Conservation (phyloP, 495 filamentous ascomycete species). For the Rusavskia elegans region DNA sequence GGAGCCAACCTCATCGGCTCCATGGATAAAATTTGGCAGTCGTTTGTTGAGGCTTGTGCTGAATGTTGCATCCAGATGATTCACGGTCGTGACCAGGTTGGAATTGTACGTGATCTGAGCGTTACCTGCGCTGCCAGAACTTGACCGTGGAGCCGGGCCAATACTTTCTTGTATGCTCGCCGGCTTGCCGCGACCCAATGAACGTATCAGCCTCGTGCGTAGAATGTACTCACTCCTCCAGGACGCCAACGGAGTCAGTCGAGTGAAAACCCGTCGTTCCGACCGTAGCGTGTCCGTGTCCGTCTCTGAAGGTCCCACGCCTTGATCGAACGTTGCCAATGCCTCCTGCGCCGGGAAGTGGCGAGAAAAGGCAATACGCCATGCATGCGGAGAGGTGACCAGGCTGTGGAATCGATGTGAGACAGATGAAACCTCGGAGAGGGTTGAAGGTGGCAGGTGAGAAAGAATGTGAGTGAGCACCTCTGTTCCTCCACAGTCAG, state of each 20-base stretch:
- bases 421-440: constrained; percentile 62
- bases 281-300: constrained; percentile 35
- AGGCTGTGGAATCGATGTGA: constrained; percentile 70
- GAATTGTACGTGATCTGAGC: constrained; percentile 67
- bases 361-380: constrained; percentile 76
- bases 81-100: constrained; percentile 56
- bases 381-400: constrained; percentile 78
- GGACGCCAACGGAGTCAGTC: constrained; percentile 62
- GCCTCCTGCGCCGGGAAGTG: constrained; percentile 65
- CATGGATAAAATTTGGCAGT: constrained; percentile 64
- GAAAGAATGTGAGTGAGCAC: constrained; percentile 84
- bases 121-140: constrained; percentile 34
- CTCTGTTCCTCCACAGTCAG: constrained; percentile 39
- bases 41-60: constrained; percentile 44
- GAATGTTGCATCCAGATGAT: constrained; percentile 60
- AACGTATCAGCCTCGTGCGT: constrained; percentile 68
- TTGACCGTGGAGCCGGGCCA: constrained; percentile 31
- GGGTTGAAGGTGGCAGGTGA: constrained; percentile 64
- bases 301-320: constrained; percentile 14
- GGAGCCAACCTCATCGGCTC: constrained; percentile 55
- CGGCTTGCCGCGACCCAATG: constrained; percentile 62
- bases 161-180: constrained; percentile 36
- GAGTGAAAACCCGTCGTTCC: constrained; percentile 60
- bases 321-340: constrained; percentile 16
- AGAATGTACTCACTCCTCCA: constrained; percentile 91